phyloP scores from a whole-genome alignment of 192 early-diverging fungal species.

The Coemansia sp. region DNA sequence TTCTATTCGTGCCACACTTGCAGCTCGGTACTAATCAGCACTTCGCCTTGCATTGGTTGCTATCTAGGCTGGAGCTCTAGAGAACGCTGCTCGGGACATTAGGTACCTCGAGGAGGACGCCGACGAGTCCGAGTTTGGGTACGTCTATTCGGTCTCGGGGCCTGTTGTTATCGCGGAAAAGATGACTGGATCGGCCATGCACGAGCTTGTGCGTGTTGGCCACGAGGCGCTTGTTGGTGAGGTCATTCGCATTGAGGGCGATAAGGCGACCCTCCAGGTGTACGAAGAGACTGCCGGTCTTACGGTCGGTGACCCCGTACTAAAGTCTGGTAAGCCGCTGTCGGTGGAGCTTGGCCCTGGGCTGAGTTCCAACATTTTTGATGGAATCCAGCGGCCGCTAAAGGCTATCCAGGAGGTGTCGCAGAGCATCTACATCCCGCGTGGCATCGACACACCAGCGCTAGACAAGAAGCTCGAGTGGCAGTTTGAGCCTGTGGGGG shows the following conservation, averaged over 20 bases:
- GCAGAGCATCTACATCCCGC: conserved; percentile 97
- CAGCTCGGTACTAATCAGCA: background rate
- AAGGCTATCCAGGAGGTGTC: conserved; percentile 93
- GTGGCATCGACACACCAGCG: conserved; percentile 98
- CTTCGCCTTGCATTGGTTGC: background rate
- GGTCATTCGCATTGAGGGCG: conserved; percentile 98
- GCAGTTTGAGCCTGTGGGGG: conserved; percentile 95
- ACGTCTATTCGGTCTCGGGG: conserved; percentile 96
- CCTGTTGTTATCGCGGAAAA: conserved; percentile 99
- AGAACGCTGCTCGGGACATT: conserved; percentile 81
- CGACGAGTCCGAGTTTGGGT: conserved; percentile 85
- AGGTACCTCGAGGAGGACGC: conserved; percentile 87
- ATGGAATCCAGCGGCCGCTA: conserved; percentile 99
- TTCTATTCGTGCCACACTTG: background rate
- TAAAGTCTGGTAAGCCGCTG: conserved; percentile 96
- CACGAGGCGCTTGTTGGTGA: conserved; percentile 98
- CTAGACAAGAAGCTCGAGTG: conserved; percentile 87
- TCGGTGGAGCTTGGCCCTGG: conserved; percentile 99
- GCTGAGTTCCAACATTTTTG: conserved; percentile 89
- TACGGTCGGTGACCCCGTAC: conserved; percentile 98
- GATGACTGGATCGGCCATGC: conserved; percentile 97
- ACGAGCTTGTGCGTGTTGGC: conserved; percentile 99
- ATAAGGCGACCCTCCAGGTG: conserved; percentile 99
- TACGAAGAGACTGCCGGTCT: conserved; percentile 99
- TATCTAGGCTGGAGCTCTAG: conserved; percentile 85